Evolutionary conservation across 495 filamentous ascomycete species (phyloP).

Genomic region (Aspergillus panamensis): DNA sequence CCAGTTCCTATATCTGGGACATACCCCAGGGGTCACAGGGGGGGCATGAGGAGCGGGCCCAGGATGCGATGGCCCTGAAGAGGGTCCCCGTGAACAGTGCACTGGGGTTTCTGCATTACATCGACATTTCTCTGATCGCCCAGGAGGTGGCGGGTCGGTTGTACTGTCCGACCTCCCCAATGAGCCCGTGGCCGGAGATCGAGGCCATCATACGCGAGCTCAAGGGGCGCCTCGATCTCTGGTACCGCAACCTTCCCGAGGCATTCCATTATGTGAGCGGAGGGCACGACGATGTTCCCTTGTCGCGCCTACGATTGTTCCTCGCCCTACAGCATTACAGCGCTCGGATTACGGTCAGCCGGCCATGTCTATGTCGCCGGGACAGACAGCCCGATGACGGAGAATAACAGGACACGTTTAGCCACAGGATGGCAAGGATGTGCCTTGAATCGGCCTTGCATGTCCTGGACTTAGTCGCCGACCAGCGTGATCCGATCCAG

Average conservation of each 20-base stretch:
- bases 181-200: constrained; percentile 47
- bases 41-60: neutral
- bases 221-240: constrained; percentile 28
- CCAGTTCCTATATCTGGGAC: too few species aligned
- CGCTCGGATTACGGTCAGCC: too few species aligned
- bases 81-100: constrained; percentile 30
- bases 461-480: constrained; percentile 46
- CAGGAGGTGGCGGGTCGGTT: constrained; percentile 46
- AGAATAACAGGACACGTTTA: too few species aligned
- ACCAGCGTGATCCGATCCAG: constrained; percentile 30
- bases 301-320: too few species aligned
- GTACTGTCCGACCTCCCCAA: constrained; percentile 49
- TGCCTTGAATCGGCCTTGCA: constrained; percentile 54
- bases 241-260: constrained; percentile 48
- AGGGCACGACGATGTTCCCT: too few species aligned
- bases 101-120: constrained; percentile 42
- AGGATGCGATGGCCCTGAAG: neutral
- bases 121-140: constrained; percentile 44
- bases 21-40: too few species aligned
- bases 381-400: too few species aligned
- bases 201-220: constrained; percentile 43
- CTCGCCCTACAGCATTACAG: too few species aligned
- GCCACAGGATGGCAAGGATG: too few species aligned
- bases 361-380: too few species aligned
- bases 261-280: too few species aligned